phyloP scores from a whole-genome alignment of 495 filamentous ascomycete species.

The Letharia lupina region DNA sequence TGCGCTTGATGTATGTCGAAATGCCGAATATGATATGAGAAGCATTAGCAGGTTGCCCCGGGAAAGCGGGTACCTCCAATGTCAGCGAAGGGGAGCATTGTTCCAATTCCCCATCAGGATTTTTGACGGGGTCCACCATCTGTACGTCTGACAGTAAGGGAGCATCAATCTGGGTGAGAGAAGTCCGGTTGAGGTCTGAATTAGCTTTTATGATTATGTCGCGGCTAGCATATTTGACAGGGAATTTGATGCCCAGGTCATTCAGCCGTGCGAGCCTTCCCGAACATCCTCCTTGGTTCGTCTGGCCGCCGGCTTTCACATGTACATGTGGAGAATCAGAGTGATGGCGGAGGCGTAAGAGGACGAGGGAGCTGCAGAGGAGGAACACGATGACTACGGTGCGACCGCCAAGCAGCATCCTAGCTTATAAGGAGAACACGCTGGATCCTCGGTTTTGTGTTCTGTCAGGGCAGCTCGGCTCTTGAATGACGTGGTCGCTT shows the following conservation, averaged over 20 bases:
- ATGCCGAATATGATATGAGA: slow-evolving; percentile 54
- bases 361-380: not conserved
- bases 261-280: slow-evolving; percentile 13
- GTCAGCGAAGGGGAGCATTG: not conserved
- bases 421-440: not conserved
- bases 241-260: slow-evolving; percentile 5
- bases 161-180: slow-evolving; percentile 30
- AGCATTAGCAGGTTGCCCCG: slow-evolving; percentile 34
- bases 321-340: not conserved
- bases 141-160: not conserved
- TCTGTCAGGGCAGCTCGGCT: not conserved
- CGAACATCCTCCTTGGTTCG: slow-evolving; percentile 8
- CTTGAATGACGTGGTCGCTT: not conserved
- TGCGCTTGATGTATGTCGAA: slow-evolving; percentile 46
- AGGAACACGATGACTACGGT: not conserved
- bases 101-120: not conserved
- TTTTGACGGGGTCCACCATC: not conserved
- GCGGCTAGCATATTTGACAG: slow-evolving; percentile 35
- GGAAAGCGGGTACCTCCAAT: slow-evolving; percentile 31
- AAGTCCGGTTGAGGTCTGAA: slow-evolving; percentile 15
- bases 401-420: not conserved
- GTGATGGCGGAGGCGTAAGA: not conserved
- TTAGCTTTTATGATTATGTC: slow-evolving; percentile 31
- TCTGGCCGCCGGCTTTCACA: not conserved
- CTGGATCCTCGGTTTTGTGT: not conserved